These are phyloP conservation scores for Orychophragmus violaceus DNA, from an alignment of 345 rosid species.

Conservation along the genomic window DNA sequence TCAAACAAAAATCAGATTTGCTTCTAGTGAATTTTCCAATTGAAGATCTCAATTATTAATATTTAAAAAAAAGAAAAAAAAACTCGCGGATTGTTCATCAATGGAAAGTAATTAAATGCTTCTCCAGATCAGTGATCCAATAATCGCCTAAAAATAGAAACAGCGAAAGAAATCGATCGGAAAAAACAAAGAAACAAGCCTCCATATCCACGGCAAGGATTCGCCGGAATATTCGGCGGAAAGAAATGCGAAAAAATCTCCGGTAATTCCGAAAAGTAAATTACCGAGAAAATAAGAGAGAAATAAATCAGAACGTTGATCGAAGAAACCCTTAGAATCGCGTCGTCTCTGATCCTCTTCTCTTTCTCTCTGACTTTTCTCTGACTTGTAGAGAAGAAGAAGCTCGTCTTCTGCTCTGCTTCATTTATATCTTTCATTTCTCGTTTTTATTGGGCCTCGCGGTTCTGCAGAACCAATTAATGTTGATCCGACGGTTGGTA, in stretches of 20 bases:
- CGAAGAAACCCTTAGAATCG: constrained; percentile 1
- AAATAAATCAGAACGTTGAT: constrained; percentile 8
- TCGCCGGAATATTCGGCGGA: constrained; percentile 23
- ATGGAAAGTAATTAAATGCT: constrained; percentile 16
- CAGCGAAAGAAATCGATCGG: background rate
- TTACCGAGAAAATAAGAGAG: constrained; percentile 19
- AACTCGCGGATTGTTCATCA: background rate
- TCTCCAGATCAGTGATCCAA: constrained; percentile 17
- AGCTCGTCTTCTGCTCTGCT: constrained; percentile 21
- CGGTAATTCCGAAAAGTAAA: background rate
- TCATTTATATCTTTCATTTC: constrained; percentile 23
- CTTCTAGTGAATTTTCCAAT: too few relatives aligned
- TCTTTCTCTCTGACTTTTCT: constrained; percentile 18
- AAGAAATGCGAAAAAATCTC: constrained; percentile 8
- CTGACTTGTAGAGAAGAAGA: constrained; percentile 10
- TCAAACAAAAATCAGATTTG: background rate
- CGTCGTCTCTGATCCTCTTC: constrained; percentile 5
- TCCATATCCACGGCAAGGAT: constrained; percentile 8
- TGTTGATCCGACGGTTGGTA: constrained; percentile 37
- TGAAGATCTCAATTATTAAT: too few relatives aligned
- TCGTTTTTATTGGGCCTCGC: constrained; percentile 23
- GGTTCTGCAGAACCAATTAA: constrained; percentile 1
- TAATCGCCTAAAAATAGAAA: background rate
- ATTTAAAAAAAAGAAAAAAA: too few relatives aligned
- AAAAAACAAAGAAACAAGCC: background rate